phyloP scores from a whole-genome alignment of 2,329 filamentous ascomycete genomes.

The Botrytis tulipae region DNA sequence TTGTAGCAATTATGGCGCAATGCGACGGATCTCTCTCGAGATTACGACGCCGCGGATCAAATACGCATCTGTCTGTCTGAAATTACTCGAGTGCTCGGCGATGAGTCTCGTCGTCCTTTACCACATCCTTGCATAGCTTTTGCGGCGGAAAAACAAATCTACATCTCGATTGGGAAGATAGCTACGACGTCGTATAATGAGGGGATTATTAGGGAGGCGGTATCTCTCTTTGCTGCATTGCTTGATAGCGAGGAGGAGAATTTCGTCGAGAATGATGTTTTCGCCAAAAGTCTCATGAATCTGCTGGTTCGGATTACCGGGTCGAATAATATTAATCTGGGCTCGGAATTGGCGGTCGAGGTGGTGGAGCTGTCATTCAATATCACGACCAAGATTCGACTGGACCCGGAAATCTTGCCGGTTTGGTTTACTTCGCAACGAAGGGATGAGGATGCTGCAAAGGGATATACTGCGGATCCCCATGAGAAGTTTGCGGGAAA shows the following conservation, averaged over 20 bases:
- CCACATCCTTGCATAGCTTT: slow-evolving; percentile 92
- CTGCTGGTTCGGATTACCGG: slow-evolving; percentile 78
- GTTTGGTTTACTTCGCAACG: slow-evolving; percentile 80
- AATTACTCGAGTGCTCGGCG: slow-evolving; percentile 70
- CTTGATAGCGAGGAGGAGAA: slow-evolving; percentile 97
- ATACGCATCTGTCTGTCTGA: slow-evolving; percentile 63
- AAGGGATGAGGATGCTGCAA: slow-evolving; percentile 35
- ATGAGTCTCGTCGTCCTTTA: slow-evolving; percentile 83
- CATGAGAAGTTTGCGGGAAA: slow-evolving; percentile 75
- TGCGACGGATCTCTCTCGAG: slow-evolving; percentile 57
- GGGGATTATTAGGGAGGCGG: slow-evolving; percentile 78
- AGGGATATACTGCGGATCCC: slow-evolving; percentile 43
- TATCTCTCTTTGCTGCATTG: slow-evolving; percentile 83
- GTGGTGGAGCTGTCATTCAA: slow-evolving; percentile 94
- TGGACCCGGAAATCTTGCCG: slow-evolving; percentile 81
- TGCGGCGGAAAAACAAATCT: slow-evolving; percentile 82
- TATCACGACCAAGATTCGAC: slow-evolving; percentile 90
- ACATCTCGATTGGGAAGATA: slow-evolving; percentile 84
- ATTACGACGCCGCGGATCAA: slow-evolving; percentile 60
- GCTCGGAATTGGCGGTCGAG: slow-evolving; percentile 78
- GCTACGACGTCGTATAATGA: slow-evolving; percentile 82
- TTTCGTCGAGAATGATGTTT: slow-evolving; percentile 81
- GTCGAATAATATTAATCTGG: slow-evolving; percentile 68
- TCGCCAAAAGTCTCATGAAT: slow-evolving; percentile 84
- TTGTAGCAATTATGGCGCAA: slow-evolving; percentile 58